Evolutionary conservation across 2,329 filamentous ascomycete genomes (phyloP).

Genomic region (Epichloe gansuensis): DNA sequence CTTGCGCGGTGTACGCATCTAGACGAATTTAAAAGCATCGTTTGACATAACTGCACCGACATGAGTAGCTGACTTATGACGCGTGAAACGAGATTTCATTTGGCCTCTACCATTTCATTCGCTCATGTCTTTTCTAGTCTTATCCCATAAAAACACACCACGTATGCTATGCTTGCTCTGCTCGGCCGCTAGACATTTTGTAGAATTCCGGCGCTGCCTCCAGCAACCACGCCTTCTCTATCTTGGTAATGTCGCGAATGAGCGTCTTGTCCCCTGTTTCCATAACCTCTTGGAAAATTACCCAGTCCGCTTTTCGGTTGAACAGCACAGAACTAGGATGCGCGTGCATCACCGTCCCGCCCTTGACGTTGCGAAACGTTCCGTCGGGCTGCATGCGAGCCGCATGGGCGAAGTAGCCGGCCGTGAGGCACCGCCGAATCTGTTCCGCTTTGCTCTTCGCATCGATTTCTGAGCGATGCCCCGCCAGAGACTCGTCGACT

Average conservation of each 20-base stretch:
- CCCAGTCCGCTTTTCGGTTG: slow-evolving; percentile 92
- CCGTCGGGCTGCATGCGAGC: slow-evolving; percentile 91
- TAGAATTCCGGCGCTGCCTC: slow-evolving; percentile 85
- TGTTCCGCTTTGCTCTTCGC: slow-evolving; percentile 44
- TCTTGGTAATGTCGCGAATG: slow-evolving; percentile 83
- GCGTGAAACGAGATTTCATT: too few relatives aligned
- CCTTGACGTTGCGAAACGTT: slow-evolving; percentile 74
- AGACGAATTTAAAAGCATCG: too few relatives aligned
- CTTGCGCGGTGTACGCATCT: too few relatives aligned
- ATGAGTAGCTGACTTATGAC: too few relatives aligned
- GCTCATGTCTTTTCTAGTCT: neutral
- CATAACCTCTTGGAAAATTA: slow-evolving; percentile 87
- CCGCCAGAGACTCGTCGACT: slow-evolving; percentile 48
- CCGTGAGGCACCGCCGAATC: slow-evolving; percentile 73
- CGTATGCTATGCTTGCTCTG: slow-evolving; percentile 4
- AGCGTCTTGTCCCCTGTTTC: slow-evolving; percentile 81
- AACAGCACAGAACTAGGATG: slow-evolving; percentile 93
- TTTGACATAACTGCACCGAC: too few relatives aligned
- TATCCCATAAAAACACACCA: neutral
- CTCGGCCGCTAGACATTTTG: slow-evolving; percentile 33
- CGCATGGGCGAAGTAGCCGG: slow-evolving; percentile 86
- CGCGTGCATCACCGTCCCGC: slow-evolving; percentile 64
- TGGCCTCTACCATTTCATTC: too few relatives aligned
- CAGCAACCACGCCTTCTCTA: slow-evolving; percentile 83
- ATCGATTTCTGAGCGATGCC: slow-evolving; percentile 17